Percentiles rank a stretch among this genome's conserved stretches.
Conservation (phyloP, 2,329 filamentous ascomycete species). For the Fonsecaea nubica region DNA sequence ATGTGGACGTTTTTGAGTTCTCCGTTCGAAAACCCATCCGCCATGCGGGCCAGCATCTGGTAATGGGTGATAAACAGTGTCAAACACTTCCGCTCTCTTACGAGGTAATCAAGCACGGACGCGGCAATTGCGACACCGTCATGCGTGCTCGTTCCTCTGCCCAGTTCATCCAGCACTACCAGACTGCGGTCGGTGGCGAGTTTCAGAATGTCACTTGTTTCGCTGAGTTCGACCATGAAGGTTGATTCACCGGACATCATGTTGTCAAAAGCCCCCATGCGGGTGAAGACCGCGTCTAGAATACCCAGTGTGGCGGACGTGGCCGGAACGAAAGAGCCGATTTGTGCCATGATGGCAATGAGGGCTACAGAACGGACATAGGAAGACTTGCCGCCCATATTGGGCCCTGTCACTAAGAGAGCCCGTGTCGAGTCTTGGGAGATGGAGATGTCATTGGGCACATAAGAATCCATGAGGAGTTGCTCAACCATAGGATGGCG, state of each 20-base stretch:
- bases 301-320: conserved; percentile 75
- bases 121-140: conserved; percentile 96
- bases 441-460: conserved; percentile 84
- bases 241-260: conserved; percentile 93
- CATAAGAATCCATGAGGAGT: conserved; percentile 81
- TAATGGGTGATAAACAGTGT: conserved; percentile 99
- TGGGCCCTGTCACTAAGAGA: conserved; percentile 91
- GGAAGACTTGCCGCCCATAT: conserved; percentile 99
- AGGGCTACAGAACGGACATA: conserved; percentile 93
- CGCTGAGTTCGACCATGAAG: conserved; percentile 97
- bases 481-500: conserved; percentile 97
- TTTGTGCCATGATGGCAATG: conserved; percentile 90
- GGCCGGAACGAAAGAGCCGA: conserved; percentile 92
- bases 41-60: conserved; percentile 79
- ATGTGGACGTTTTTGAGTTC: conserved; percentile 90
- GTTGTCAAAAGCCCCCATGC: conserved; percentile 95
- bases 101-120: conserved; percentile 84
- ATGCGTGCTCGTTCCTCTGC: conserved; percentile 90
- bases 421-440: conserved; percentile 71
- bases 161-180: conserved; percentile 93
- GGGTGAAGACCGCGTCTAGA: conserved; percentile 89
- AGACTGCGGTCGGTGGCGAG: conserved; percentile 82
- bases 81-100: conserved; percentile 74
- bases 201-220: conserved; percentile 89
- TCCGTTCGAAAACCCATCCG: conserved; percentile 67